These are phyloP conservation scores for Cladosporium velox DNA, from an alignment of 2,329 filamentous ascomycete species.

Conservation along the genomic window DNA sequence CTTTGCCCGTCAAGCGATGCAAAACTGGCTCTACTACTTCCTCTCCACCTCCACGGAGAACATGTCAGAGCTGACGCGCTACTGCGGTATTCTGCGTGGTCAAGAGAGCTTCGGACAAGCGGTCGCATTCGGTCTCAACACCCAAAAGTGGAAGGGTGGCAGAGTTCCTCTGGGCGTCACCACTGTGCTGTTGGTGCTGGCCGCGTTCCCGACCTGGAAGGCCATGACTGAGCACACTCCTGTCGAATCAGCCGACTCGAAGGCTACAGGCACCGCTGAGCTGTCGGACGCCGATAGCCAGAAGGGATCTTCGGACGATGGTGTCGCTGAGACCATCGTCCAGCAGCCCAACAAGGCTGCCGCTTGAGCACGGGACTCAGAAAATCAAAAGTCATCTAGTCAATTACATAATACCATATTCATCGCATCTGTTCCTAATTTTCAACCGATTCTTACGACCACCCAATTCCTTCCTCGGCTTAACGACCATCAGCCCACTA, in stretches of 20 bases:
- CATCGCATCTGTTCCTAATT: not conserved
- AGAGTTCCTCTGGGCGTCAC: constrained; percentile 47
- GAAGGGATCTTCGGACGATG: not conserved
- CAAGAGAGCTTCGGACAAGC: constrained; percentile 51
- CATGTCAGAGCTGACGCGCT: constrained; percentile 53
- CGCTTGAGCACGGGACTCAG: not conserved
- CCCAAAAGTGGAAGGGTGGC: constrained; percentile 47
- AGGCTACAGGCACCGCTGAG: not conserved
- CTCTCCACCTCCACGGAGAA: constrained; percentile 58
- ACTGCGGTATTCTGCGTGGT: constrained; percentile 47
- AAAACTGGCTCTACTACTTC: constrained; percentile 61
- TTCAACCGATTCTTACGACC: not conserved
- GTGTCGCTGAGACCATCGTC: not conserved
- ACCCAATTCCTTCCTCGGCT: not conserved
- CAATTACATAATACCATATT: not conserved
- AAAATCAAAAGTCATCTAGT: not conserved
- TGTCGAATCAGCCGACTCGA: constrained; percentile 16
- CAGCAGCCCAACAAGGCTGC: constrained; percentile 13
- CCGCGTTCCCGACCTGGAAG: constrained; percentile 37
- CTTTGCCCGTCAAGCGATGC: constrained; percentile 55
- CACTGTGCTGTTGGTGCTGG: constrained; percentile 33
- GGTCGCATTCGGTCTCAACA: constrained; percentile 48
- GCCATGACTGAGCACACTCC: constrained; percentile 37
- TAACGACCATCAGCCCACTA: not conserved
- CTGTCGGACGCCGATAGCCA: not conserved